phyloP scores from a whole-genome alignment of 331 rosid genomes.

The Quercus phellos region DNA sequence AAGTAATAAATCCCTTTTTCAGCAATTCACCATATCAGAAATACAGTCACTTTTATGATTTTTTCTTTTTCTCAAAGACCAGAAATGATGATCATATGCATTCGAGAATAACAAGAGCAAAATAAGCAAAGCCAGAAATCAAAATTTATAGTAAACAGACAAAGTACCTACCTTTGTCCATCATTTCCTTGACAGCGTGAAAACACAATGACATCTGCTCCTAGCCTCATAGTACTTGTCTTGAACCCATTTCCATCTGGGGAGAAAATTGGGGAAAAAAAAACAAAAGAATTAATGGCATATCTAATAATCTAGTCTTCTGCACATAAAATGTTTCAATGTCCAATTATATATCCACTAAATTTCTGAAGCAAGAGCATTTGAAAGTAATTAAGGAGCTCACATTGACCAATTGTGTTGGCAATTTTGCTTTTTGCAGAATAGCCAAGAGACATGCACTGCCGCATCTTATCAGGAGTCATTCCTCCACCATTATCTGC shows the following conservation, averaged over 20 bases:
- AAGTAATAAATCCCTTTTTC: no score
- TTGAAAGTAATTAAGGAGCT: neutral
- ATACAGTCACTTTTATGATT: no score
- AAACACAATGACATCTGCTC: constrained; percentile 41
- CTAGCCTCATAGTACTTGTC: constrained; percentile 46
- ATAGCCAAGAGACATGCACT: constrained; percentile 49
- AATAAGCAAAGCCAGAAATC: neutral
- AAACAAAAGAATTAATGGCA: neutral
- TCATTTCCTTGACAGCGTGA: constrained; percentile 26
- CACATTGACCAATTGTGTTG: constrained; percentile 46
- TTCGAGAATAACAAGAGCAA: neutral
- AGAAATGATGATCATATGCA: no score
- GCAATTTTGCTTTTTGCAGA: constrained; percentile 36
- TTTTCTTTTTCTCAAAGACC: no score
- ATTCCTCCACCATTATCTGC: constrained; percentile 47
- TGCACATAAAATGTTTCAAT: neutral
- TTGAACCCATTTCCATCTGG: constrained; percentile 46
- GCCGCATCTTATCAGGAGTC: constrained; percentile 35
- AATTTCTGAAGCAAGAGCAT: neutral
- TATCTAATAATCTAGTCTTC: neutral
- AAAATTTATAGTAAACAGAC: neutral
- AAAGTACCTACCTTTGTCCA: constrained; percentile 18
- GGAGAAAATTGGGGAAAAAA: neutral
- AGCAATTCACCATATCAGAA: no score
- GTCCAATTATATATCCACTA: neutral